Evolutionary conservation across 176 grass and related monocot genomes (phyloP).

Genomic region (Oryza glaberrima): DNA sequence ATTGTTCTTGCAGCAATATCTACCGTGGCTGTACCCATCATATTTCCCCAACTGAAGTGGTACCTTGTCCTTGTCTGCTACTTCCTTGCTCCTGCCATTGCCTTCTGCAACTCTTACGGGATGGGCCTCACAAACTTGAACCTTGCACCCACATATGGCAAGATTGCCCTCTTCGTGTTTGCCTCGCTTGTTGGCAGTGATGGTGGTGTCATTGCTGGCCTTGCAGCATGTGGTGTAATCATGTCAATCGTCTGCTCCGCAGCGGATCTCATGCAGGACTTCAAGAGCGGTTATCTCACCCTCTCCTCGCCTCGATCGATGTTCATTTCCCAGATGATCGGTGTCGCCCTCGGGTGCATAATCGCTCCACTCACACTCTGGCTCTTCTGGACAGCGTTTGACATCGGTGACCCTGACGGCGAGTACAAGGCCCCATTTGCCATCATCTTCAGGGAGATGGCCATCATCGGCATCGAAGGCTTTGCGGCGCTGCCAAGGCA

Average conservation of each 20-base stretch:
- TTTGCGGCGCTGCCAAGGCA: slow-evolving; percentile 34
- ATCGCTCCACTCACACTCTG: slow-evolving; percentile 56
- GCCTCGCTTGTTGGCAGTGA: slow-evolving; percentile 39
- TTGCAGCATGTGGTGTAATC: slow-evolving; percentile 52
- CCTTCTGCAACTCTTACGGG: slow-evolving; percentile 56
- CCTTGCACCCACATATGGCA: slow-evolving; percentile 52
- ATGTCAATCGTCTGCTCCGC: slow-evolving; percentile 52
- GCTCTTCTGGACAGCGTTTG: slow-evolving; percentile 53
- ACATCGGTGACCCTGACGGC: slow-evolving; percentile 40
- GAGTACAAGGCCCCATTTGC: slow-evolving; percentile 44
- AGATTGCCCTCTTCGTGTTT: slow-evolving; percentile 43
- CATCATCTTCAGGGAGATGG: slow-evolving; percentile 61
- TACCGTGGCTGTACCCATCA: slow-evolving; percentile 29
- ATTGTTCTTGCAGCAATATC: slow-evolving; percentile 47
- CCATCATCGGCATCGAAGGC: slow-evolving; percentile 47
- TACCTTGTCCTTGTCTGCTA: slow-evolving; percentile 51
- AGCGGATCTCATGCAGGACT: slow-evolving; percentile 58
- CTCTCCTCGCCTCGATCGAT: slow-evolving; percentile 45
- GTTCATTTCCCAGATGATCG: slow-evolving; percentile 44
- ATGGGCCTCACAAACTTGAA: slow-evolving; percentile 58
- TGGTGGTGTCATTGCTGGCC: slow-evolving; percentile 44
- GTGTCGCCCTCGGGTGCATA: slow-evolving; percentile 29
- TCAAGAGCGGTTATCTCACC: slow-evolving; percentile 52
- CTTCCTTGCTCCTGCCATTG: slow-evolving; percentile 54
- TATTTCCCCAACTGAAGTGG: slow-evolving; percentile 63